phyloP scores from a whole-genome alignment of 306 rosid genomes.

The Gleditsia sinensis region DNA sequence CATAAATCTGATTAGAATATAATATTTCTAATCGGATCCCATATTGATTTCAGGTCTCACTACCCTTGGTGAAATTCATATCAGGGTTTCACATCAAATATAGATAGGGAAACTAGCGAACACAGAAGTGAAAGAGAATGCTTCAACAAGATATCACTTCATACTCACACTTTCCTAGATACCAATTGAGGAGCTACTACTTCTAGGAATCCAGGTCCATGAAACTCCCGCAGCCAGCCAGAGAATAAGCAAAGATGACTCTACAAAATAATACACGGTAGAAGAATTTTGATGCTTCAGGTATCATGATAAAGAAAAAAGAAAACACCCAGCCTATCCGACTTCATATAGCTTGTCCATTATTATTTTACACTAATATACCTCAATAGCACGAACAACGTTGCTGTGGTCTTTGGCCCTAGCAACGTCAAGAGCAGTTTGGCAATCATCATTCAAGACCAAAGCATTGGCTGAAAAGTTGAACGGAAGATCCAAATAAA shows the following conservation, averaged over 20 bases:
- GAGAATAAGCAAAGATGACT: slow-evolving; percentile 86
- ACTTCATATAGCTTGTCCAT: slow-evolving; percentile 15
- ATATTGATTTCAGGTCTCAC: no score
- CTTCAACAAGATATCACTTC: slow-evolving; percentile 35
- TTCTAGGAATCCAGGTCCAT: slow-evolving; percentile 92
- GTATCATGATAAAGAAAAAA: slow-evolving; percentile 20
- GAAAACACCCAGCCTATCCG: slow-evolving; percentile 24
- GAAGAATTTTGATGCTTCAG: slow-evolving; percentile 25
- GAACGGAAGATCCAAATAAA: slow-evolving; percentile 26
- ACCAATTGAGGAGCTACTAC: slow-evolving; percentile 79
- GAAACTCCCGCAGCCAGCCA: slow-evolving; percentile 92
- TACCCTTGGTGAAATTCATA: no score
- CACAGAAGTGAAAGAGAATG: slow-evolving; percentile 28
- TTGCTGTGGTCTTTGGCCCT: slow-evolving; percentile 76
- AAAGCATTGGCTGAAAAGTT: slow-evolving; percentile 77
- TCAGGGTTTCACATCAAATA: no score
- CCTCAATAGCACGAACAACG: slow-evolving; percentile 92
- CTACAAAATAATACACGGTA: slow-evolving; percentile 45
- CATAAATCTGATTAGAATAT: no score
- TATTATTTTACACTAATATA: slow-evolving; percentile 28
- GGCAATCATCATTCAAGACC: slow-evolving; percentile 91
- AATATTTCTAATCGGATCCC: no score
- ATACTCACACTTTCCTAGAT: slow-evolving; percentile 82
- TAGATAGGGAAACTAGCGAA: slow-evolving; percentile 17
- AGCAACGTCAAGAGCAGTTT: slow-evolving; percentile 86